phyloP scores from a whole-genome alignment of 2,329 filamentous ascomycete species.

The Beauveria asiatica region DNA sequence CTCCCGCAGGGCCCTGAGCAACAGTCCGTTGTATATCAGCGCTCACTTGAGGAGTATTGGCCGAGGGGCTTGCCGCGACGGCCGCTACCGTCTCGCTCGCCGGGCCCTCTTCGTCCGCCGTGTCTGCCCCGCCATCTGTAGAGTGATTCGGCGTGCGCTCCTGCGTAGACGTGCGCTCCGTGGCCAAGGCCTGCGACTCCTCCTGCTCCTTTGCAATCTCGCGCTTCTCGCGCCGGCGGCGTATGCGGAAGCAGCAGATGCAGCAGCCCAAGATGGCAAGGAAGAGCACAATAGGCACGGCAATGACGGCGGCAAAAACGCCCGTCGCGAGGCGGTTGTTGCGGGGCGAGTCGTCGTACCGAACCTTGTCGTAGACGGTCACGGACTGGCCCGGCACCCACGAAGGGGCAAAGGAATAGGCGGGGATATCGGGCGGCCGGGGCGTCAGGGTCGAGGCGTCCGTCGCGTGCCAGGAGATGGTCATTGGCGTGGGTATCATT shows the following conservation, averaged over 20 bases:
- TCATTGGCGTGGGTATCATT: background rate
- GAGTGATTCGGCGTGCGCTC: background rate
- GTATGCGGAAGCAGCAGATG: conserved; percentile 7
- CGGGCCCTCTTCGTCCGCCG: background rate
- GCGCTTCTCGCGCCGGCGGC: conserved; percentile 2
- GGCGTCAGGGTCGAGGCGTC: background rate
- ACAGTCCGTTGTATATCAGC: background rate
- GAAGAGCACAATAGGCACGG: conserved; percentile 6
- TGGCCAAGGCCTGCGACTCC: background rate
- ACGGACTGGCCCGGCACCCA: conserved; percentile 2
- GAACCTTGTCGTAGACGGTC: background rate
- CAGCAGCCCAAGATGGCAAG: conserved; percentile 1
- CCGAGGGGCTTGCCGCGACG: background rate
- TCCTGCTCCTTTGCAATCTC: conserved; percentile 7
- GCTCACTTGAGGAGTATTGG: background rate
- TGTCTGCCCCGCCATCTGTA: background rate
- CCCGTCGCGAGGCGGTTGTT: background rate
- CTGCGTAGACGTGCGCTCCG: background rate
- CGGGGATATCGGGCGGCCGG: background rate
- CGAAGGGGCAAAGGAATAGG: background rate
- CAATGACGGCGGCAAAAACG: background rate
- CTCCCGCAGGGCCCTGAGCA: background rate
- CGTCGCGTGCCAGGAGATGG: background rate
- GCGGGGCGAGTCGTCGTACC: background rate
- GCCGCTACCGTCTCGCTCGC: background rate